Conservation (phyloP, 75 land plant genomes). For the Pinus tabuliformis region DNA sequence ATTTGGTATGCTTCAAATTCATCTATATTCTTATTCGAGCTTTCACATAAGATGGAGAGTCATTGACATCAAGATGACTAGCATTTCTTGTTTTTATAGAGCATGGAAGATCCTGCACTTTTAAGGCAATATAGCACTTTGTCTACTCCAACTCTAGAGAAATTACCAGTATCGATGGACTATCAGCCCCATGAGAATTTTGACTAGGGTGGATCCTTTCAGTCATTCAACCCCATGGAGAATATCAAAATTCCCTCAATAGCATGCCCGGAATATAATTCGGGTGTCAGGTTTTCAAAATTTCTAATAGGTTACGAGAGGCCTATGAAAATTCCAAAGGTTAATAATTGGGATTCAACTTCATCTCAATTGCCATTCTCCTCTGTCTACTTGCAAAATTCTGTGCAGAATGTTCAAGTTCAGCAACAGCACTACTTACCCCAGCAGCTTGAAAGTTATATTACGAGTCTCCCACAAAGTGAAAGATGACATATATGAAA, state of each 20-base stretch:
- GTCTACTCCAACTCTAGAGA: not conserved
- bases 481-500: slow-evolving; percentile 6
- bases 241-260: not conserved
- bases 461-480: not conserved
- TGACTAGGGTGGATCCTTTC: not conserved
- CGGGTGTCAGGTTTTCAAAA: not conserved
- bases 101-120: slow-evolving; percentile 4
- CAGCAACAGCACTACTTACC: not conserved
- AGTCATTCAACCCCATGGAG: not conserved
- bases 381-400: not conserved
- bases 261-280: not conserved
- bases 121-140: not conserved
- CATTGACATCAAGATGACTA: not conserved
- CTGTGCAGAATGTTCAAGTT: not conserved
- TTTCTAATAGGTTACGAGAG: not conserved
- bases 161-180: not conserved
- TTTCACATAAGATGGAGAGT: not conserved
- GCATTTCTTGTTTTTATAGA: not conserved
- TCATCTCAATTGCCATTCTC: not conserved
- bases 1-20: slow-evolving; percentile 4
- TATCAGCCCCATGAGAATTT: not conserved
- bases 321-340: not conserved
- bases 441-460: not conserved
- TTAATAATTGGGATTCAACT: not conserved
- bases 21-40: not conserved